Evolutionary conservation across 1,139 yeast species (phyloP).

Genomic region (Taphrina pruni): DNA sequence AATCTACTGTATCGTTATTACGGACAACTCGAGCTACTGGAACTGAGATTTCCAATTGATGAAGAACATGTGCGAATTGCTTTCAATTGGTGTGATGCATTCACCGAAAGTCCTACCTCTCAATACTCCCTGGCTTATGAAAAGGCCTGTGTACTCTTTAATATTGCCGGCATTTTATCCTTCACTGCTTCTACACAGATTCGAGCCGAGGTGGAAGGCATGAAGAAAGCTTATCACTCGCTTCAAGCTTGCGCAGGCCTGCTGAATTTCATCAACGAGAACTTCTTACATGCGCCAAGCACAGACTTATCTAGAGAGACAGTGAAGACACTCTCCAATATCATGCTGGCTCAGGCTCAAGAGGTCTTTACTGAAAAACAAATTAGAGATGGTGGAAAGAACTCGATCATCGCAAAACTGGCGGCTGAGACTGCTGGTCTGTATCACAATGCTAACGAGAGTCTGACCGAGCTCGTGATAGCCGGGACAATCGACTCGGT

Average conservation of each 20-base stretch:
- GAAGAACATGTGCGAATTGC: slow-evolving; percentile 63
- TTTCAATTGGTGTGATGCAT: slow-evolving; percentile 85
- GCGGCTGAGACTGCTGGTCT: slow-evolving; percentile 66
- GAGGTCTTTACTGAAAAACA: slow-evolving; percentile 76
- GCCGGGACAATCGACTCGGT: slow-evolving; percentile 55
- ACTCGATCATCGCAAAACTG: slow-evolving; percentile 73
- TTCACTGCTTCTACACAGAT: slow-evolving; percentile 54
- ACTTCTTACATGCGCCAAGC: slow-evolving; percentile 89
- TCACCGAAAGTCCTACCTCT: slow-evolving; percentile 60
- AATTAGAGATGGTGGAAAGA: slow-evolving; percentile 56
- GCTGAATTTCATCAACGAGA: slow-evolving; percentile 72
- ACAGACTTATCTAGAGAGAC: slow-evolving; percentile 75
- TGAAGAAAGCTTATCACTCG: slow-evolving; percentile 65
- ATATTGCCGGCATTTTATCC: slow-evolving; percentile 66
- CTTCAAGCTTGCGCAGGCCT: slow-evolving; percentile 84
- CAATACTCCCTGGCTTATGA: slow-evolving; percentile 82
- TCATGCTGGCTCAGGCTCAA: slow-evolving; percentile 87
- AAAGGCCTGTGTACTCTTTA: slow-evolving; percentile 82
- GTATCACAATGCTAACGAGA: slow-evolving; percentile 62
- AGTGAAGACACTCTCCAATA: slow-evolving; percentile 64
- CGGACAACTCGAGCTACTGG: slow-evolving; percentile 80
- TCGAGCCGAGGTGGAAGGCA: slow-evolving; percentile 55
- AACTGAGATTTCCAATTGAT: slow-evolving; percentile 72
- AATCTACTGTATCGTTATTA: slow-evolving; percentile 72
- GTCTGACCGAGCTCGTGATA: slow-evolving; percentile 57